Base-by-base conservation (phyloP, 106 monocot species). In the Vanilla planifolia region DNA sequence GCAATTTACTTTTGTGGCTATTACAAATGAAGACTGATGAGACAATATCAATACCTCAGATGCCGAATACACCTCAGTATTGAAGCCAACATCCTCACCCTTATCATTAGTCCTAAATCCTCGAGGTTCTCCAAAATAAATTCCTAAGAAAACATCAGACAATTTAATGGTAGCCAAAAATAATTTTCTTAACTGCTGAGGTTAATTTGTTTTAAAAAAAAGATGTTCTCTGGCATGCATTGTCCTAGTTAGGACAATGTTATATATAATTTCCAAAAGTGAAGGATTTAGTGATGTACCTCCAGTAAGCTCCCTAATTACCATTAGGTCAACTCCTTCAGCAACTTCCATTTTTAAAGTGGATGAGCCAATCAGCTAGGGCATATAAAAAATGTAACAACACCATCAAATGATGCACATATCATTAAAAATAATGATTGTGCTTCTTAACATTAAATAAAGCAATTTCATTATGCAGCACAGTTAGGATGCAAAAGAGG, bases 101-200 rank as follows among this genome's bases (percentile, higher is more conserved):
- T 71, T 83, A 13, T 89, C 78, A 68, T 89, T 86, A 35, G 76
- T 77, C 55, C 77, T 75, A 73, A 94, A 89, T 22, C 94, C 94
- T 51, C 89, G 82, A 39, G 94, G 94, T 64, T 89, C 61, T n/a
- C 94, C 94, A 68, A 94, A 94, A 72, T 94, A 94, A 37, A 94
- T 89, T 34, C 94, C 93, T 93, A 48, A 30, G 15, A 71, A 30
- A 44, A 36, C 28, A 14, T 53, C 29, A 4, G 14, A 51, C 29
- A 53, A 53, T 16, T 53, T 16, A 53, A 4, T 53, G n/a, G 0
- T 0, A 32, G 32, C 11, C 30, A 53, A 50, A 50, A 16, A 53
- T 32, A 6, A 32, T 4, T 53, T 13, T 32, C 32, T 53, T n/a
- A n/a, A n/a, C n/a, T n/a, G n/a, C n/a, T n/a, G n/a, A n/a, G n/a